Conservation (phyloP, 164 flowering plant genomes). For the Aristolochia californica region DNA sequence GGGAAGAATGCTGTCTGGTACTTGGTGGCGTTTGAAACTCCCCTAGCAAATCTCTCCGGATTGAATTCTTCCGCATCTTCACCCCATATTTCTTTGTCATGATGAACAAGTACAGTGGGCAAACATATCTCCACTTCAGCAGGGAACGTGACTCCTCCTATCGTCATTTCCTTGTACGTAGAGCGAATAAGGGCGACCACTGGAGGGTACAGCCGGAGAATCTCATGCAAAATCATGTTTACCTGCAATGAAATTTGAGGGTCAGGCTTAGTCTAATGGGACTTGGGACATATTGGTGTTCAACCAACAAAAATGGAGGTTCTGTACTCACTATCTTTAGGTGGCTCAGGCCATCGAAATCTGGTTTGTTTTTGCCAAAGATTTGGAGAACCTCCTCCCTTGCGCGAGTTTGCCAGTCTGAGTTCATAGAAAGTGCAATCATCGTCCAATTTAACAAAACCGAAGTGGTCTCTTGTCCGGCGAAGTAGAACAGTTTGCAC, state of each 20-base stretch:
- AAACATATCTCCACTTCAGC: background rate
- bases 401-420: conserved; percentile 7
- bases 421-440: conserved; percentile 1
- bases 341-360: conserved; percentile 4
- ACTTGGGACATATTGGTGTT: too few species aligned
- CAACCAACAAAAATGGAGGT: too few species aligned
- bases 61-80: conserved; percentile 6
- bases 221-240: conserved; percentile 6
- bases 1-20: conserved; percentile 6
- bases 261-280: too few species aligned
- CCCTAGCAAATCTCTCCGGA: conserved; percentile 5
- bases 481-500: conserved; percentile 12
- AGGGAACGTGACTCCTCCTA: conserved; percentile 2
- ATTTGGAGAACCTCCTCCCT: conserved; percentile 9
- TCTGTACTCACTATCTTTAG: conserved; percentile 5
- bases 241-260: background rate
- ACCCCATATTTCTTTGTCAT: conserved; percentile 6
- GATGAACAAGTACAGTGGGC: background rate
- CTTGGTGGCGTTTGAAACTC: conserved; percentile 5
- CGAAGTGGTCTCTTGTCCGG: conserved; percentile 8
- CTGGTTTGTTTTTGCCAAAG: conserved; percentile 3
- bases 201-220: conserved; percentile 7
- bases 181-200: background rate
- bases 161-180: background rate
- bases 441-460: conserved; percentile 6